Evolutionary conservation across 2,329 filamentous ascomycete genomes (phyloP).

Genomic region (Penicillium polonicum): DNA sequence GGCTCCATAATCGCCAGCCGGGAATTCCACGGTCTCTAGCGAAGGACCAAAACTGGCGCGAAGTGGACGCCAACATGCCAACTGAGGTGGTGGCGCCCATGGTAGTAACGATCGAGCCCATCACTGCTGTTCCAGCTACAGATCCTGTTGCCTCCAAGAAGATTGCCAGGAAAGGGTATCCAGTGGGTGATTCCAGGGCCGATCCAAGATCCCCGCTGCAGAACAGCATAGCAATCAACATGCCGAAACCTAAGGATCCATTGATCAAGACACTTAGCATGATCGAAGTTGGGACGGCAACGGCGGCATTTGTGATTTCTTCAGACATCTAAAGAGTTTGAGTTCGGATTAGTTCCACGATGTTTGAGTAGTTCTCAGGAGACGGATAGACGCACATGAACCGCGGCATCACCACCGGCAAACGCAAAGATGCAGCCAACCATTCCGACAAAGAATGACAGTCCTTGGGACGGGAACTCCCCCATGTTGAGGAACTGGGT

Average conservation of each 20-base stretch:
- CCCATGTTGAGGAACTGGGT: constrained; percentile 50
- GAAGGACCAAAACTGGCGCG: constrained; percentile 36
- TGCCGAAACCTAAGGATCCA: constrained; percentile 37
- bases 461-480: constrained; percentile 42
- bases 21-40: constrained; percentile 29
- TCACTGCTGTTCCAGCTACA: constrained; percentile 25
- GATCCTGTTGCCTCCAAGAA: constrained; percentile 33
- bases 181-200: constrained; percentile 27
- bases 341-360: not conserved
- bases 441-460: constrained; percentile 44
- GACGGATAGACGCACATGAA: constrained; percentile 33
- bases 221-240: constrained; percentile 41
- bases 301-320: constrained; percentile 40
- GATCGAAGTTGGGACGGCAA: constrained; percentile 39
- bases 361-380: not conserved
- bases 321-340: constrained; percentile 33
- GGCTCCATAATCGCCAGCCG: constrained; percentile 30
- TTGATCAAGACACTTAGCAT: constrained; percentile 40
- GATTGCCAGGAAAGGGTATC: constrained; percentile 39
- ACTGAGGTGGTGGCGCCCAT: constrained; percentile 34
- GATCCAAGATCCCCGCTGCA: constrained; percentile 36
- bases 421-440: constrained; percentile 39
- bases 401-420: constrained; percentile 39
- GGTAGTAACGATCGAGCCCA: constrained; percentile 30
- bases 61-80: constrained; percentile 47